Evolutionary conservation across 2,329 filamentous ascomycete species (phyloP), one percentile per base, ranked within the genome.

Genomic region (Gaeumannomyces tritici): DNA sequence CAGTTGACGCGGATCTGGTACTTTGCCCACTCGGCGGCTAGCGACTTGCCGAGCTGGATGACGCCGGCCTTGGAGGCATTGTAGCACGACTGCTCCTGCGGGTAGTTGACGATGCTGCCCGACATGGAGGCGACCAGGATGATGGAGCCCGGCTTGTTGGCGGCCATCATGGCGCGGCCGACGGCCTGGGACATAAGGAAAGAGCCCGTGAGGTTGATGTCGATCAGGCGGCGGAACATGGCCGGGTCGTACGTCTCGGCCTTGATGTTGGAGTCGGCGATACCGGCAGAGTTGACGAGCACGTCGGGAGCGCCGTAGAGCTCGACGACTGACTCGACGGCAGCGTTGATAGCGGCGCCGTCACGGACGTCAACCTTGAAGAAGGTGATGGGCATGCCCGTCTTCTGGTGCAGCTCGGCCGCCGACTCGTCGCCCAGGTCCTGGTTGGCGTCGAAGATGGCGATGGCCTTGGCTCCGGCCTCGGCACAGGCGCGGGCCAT

Each of bases 11-110:
- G 87, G 71, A 93, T 91, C 69, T 83, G 81, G 75, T 91, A 83
- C 76, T 90, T 89, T 70, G 90, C 89, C 90, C 90, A 93, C 77
- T 95, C 90, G 62, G 89, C 89, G 56, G 89, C 90, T 28, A 95
- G 84, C 4, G 89, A 91, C 79, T 90, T 91, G 75, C 85, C 88
- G 61, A 93, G 83, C 76, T 90, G 87, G 67, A 91, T 83, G 51
- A 92, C 88, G 69, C 86, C 89, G 21, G 90, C 89, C 83, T 93
- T 93, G 75, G 88, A 90, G 33, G 89, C 89, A 71, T 93, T 93
- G 83, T 93, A 93, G 76, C 87, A 90, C 58, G 81, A 86, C 77
- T 93, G 89, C 78, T 91, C 88, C 77, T 93, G 89, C 8, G 89
- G 90, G 79, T 87, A 92, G 84, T 93, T 93, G 81, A 92, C 90